phyloP scores from a whole-genome alignment of 1,139 yeast genomes.

The Yamadazyma taylorii region DNA sequence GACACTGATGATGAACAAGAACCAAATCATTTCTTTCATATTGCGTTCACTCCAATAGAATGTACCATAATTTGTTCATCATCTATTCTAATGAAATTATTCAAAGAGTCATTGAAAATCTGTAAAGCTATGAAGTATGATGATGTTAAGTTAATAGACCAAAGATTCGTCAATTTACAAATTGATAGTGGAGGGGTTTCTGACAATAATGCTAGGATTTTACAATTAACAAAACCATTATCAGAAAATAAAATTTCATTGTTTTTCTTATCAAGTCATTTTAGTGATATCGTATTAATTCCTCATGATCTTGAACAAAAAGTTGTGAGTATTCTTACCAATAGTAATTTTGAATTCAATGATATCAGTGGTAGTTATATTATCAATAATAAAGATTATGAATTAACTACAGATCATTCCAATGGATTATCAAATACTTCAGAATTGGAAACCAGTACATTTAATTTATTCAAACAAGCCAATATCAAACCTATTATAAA shows the following conservation, averaged over 20 bases:
- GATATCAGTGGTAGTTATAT: constrained; percentile 39
- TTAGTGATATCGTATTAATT: constrained; percentile 64
- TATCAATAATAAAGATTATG: constrained; percentile 8
- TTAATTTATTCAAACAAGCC: constrained; percentile 39
- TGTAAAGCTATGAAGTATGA: constrained; percentile 27
- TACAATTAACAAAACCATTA: constrained; percentile 61
- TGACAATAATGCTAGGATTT: constrained; percentile 52
- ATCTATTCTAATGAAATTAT: constrained; percentile 33
- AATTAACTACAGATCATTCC: neutral
- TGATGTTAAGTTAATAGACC: constrained; percentile 45
- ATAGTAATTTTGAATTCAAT: constrained; percentile 45
- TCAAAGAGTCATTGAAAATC: constrained; percentile 34
- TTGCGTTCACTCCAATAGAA: constrained; percentile 57
- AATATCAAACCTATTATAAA: constrained; percentile 49
- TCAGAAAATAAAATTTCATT: constrained; percentile 58
- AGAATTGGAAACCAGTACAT: constrained; percentile 34
- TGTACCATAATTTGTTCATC: constrained; percentile 55
- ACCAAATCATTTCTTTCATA: constrained; percentile 43
- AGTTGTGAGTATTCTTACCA: constrained; percentile 46
- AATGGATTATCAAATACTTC: constrained; percentile 7
- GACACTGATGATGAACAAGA: constrained; percentile 23
- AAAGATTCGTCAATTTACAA: constrained; percentile 53
- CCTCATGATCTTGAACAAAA: constrained; percentile 46
- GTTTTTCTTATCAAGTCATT: constrained; percentile 65
- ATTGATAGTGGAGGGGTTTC: constrained; percentile 63